A percentile compares a stretch with the other conserved stretches of the same genome.
Evolutionary conservation across 2,329 filamentous ascomycete species (phyloP).

Genomic region (Talaromyces verruculosus): DNA sequence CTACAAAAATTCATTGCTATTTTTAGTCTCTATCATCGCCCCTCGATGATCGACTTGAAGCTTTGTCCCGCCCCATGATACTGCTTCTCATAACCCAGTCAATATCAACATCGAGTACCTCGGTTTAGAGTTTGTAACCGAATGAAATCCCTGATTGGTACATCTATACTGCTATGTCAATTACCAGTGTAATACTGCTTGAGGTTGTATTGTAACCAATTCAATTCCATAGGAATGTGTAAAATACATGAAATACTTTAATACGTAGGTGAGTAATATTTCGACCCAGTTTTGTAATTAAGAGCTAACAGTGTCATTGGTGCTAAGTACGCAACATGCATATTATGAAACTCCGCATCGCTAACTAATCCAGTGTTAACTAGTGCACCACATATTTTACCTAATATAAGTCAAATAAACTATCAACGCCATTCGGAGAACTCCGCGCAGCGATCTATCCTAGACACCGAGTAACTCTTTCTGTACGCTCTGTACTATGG

Average conservation of each 20-base stretch:
- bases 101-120: not conserved
- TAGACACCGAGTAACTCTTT: not conserved
- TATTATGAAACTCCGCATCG: not conserved
- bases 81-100: not conserved
- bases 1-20: not conserved
- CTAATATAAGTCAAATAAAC: not conserved
- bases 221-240: not conserved
- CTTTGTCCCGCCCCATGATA: not conserved
- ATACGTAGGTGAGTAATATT: not conserved
- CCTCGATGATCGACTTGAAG: conserved; percentile 4
- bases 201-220: not conserved
- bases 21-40: not conserved
- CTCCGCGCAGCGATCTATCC: not conserved
- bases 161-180: not conserved
- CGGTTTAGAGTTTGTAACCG: not conserved
- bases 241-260: not conserved
- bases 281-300: not conserved
- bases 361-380: not conserved
- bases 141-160: not conserved
- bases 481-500: not conserved
- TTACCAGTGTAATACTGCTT: not conserved
- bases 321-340: not conserved
- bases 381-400: not conserved
- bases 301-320: not conserved
- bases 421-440: conserved; percentile 1